Base-by-base conservation (phyloP, 225 moss, liverwort and hornwort species). In the Marchantia polymorpha region DNA sequence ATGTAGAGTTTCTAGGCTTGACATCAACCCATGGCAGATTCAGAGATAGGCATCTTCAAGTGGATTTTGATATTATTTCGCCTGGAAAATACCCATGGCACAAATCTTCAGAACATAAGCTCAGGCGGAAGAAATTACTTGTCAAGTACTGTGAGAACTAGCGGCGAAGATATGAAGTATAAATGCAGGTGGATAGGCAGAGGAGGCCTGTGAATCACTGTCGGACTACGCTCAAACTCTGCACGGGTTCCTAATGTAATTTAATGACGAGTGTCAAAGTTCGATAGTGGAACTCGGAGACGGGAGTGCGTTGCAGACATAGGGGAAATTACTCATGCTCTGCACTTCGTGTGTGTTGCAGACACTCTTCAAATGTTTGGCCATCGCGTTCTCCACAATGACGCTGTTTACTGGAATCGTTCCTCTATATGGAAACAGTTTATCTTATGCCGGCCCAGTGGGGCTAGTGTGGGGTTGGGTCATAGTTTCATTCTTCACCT, bases 401-500 rank as follows among this genome's bases (percentile, higher is more conserved):
- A 94, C 94, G 16, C 85, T 97, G 77, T 99, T 99, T 83, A 99
- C 94, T 22, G 94, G 97, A 69, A 94, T 99, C 73, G 78, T 92
- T 23, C 97, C 97, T 29, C 88, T 97, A 2, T 94, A 91, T 69
- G 97, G 97, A 74, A 86, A 5, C 88, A 94, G 97, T 79, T 87
- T 97, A 54, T 61, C 84, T 20, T 89, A 90, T 72, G 92, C 86
- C 55, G 94, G 97, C 11, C 97, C 97, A 20, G 90, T 82, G 58
- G 83, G 89, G 25, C 80, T 97, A 26, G 90, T 97, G 15, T 97
- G 97, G 97, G 97, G 97, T 69, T 97, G 97, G 97, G 93, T 97
- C 63, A 80, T 94, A 67, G 97, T 94, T 67, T 86, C 93, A 76
- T 92, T 92, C 81, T 97, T 97, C 86, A 97, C 97, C 22, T 97